Percentiles rank a stretch among this genome's conserved stretches.
Evolutionary conservation across 2,329 filamentous ascomycete species (phyloP).

Genomic region (Pyrenophora teres): DNA sequence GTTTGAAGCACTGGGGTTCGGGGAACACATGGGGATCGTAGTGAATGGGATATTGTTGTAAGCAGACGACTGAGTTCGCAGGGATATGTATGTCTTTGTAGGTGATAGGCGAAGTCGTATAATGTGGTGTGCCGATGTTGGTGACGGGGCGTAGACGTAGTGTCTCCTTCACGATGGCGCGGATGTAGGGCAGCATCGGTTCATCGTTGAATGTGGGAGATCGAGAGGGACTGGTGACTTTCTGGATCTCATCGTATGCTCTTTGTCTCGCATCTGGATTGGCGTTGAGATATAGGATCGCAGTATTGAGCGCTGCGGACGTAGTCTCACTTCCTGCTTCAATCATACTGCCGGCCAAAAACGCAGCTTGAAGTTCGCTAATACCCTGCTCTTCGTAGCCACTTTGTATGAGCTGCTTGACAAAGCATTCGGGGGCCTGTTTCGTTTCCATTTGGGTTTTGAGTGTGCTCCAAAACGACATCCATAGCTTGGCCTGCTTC

Average conservation of each 20-base stretch:
- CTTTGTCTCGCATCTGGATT: slow-evolving; percentile 22
- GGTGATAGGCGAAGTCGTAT: slow-evolving; percentile 42
- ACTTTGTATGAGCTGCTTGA: slow-evolving; percentile 41
- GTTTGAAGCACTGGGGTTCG: slow-evolving; percentile 49
- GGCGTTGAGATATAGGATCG: slow-evolving; percentile 38
- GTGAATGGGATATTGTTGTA: slow-evolving; percentile 39
- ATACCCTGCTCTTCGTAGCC: slow-evolving; percentile 48
- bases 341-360: slow-evolving; percentile 43
- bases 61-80: slow-evolving; percentile 44
- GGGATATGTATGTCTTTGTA: slow-evolving; percentile 53
- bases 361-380: slow-evolving; percentile 43
- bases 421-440: slow-evolving; percentile 44
- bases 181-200: slow-evolving; percentile 46
- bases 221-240: slow-evolving; percentile 19
- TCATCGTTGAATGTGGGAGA: slow-evolving; percentile 52
- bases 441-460: slow-evolving; percentile 39
- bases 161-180: slow-evolving; percentile 50
- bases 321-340: slow-evolving; percentile 51
- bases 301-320: slow-evolving; percentile 43
- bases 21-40: slow-evolving; percentile 46
- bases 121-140: slow-evolving; percentile 45
- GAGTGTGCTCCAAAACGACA: slow-evolving; percentile 36
- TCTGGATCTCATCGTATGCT: slow-evolving; percentile 31
- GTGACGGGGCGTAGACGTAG: slow-evolving; percentile 48
- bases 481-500: slow-evolving; percentile 42